A percentile compares a stretch with the other conserved stretches of the same genome.
Conservation (phyloP, 78 protist genomes). For the Dictyostelium capitatum region DNA sequence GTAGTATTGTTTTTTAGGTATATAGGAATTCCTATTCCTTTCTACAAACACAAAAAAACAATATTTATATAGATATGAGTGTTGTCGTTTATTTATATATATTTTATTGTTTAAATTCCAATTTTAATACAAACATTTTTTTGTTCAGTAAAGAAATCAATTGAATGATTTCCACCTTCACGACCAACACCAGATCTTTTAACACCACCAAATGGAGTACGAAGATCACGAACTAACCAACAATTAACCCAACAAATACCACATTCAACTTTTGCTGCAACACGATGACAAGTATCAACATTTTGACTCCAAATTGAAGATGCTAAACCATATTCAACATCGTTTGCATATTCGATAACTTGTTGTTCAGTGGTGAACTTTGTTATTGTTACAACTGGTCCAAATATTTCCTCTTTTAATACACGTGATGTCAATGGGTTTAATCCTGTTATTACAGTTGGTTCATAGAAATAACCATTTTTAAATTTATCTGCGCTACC, state of each 20-base stretch:
- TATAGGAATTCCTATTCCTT: too few species aligned
- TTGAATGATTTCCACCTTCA: slow-evolving; percentile 91
- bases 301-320: slow-evolving; percentile 92
- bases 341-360: slow-evolving; percentile 87
- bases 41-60: too few species aligned
- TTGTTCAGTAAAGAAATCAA: slow-evolving; percentile 90
- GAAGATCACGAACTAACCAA: slow-evolving; percentile 88
- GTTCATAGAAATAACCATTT: slow-evolving; percentile 86
- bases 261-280: slow-evolving; percentile 82
- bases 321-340: slow-evolving; percentile 90
- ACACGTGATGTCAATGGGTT: slow-evolving; percentile 19
- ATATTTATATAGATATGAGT: too few species aligned
- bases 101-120: background rate
- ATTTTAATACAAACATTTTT: slow-evolving; percentile 91
- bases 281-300: slow-evolving; percentile 70
- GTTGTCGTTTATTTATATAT: background rate
- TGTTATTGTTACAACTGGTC: slow-evolving; percentile 89
- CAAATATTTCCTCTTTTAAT: slow-evolving; percentile 87
- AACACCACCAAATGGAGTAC: slow-evolving; percentile 79
- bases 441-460: slow-evolving; percentile 87
- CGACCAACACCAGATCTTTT: slow-evolving; percentile 93
- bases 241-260: slow-evolving; percentile 96
- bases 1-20: too few species aligned
- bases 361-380: slow-evolving; percentile 86
- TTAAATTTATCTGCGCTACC: background rate